Evolutionary conservation across 208 protist species (phyloP).

Genomic region (Crithidia bombi): DNA sequence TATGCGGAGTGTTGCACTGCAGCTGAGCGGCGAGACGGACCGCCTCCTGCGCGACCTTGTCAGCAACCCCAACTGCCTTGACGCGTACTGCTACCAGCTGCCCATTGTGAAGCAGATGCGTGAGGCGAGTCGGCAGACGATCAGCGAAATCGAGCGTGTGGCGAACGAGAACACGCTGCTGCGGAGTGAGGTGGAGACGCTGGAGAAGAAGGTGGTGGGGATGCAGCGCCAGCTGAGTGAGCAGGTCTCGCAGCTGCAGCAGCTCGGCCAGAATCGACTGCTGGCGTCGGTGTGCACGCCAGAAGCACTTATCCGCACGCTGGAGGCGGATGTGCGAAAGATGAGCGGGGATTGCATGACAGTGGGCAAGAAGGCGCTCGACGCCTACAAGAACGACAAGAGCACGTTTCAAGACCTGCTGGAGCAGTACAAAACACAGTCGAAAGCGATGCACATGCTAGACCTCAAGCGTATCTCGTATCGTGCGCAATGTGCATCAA

Average conservation of each 20-base stretch:
- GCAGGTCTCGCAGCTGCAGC: constrained; percentile 58
- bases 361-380: constrained; percentile 44
- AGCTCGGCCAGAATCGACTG: constrained; percentile 43
- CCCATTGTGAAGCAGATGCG: constrained; percentile 84
- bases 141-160: constrained; percentile 65
- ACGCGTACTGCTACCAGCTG: constrained; percentile 87
- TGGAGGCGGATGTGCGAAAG: constrained; percentile 61
- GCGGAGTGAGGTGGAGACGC: constrained; percentile 48
- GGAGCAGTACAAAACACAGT: constrained; percentile 56
- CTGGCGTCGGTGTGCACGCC: constrained; percentile 64
- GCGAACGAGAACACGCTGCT: constrained; percentile 60
- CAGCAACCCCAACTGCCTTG: constrained; percentile 79
- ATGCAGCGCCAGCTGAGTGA: constrained; percentile 56
- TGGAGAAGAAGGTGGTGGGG: constrained; percentile 51
- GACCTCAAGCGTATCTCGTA: constrained; percentile 71
- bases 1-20: constrained; percentile 44
- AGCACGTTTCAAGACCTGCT: constrained; percentile 58
- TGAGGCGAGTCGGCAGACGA: constrained; percentile 51
- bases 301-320: constrained; percentile 65
- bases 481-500: constrained; percentile 33
- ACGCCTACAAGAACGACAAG: constrained; percentile 45
- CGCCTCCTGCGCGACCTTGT: constrained; percentile 68
- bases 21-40: constrained; percentile 60
- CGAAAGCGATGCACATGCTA: constrained; percentile 68
- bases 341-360: constrained; percentile 43